phyloP scores from a whole-genome alignment of 805 yeast genomes.

The Kodamaea sagamina region DNA sequence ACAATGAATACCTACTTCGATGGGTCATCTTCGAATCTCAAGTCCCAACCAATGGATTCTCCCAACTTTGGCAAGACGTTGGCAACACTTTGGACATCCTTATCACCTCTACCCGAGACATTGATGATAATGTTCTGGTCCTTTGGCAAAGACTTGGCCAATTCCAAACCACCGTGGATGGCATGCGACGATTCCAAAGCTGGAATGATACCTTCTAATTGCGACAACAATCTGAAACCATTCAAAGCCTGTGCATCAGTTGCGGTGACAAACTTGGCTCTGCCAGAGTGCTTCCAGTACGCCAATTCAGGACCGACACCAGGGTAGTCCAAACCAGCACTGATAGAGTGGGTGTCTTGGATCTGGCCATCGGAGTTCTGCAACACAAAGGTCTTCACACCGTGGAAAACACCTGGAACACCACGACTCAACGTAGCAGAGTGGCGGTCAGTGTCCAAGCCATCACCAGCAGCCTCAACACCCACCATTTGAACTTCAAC shows the following conservation, averaged over 20 bases:
- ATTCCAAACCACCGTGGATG: constrained; percentile 82
- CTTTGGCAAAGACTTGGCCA: constrained; percentile 77
- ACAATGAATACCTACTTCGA: constrained; percentile 28
- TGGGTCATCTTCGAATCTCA: constrained; percentile 72
- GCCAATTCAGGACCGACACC: constrained; percentile 99
- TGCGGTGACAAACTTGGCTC: constrained; percentile 89
- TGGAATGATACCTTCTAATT: constrained; percentile 97
- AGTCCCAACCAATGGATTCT: constrained; percentile 92
- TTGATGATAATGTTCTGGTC: constrained; percentile 85
- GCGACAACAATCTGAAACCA: constrained; percentile 86
- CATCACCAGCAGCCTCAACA: constrained; percentile 99
- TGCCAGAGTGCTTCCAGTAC: constrained; percentile 89
- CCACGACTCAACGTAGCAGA: constrained; percentile 97
- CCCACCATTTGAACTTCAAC: constrained; percentile 78
- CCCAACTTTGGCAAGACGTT: constrained; percentile 89
- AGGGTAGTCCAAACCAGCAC: constrained; percentile 98
- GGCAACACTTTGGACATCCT: constrained; percentile 97
- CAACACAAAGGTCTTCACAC: constrained; percentile 90
- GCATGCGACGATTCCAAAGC: constrained; percentile 99
- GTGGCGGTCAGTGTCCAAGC: constrained; percentile 83
- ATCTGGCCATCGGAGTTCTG: constrained; percentile 95
- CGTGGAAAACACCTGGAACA: constrained; percentile 96
- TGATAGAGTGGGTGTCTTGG: constrained; percentile 95
- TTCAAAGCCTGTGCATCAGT: constrained; percentile 93
- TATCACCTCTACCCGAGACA: constrained; percentile 98